These are phyloP conservation scores for Chrysanthemum makinoi DNA, from an alignment of 129 eudicot genomes.

Conservation along the genomic window DNA sequence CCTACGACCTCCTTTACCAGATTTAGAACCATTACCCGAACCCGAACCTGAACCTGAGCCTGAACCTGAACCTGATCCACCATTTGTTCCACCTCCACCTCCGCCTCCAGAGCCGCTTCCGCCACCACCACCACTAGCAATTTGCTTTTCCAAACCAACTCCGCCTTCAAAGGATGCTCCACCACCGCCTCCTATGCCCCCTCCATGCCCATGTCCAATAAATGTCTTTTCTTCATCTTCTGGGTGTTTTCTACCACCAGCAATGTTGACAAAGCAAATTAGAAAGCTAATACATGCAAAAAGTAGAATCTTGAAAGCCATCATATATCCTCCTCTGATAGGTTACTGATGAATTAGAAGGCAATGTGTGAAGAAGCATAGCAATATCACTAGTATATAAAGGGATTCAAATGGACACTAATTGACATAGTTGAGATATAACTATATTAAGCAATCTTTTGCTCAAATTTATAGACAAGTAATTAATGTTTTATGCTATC, in stretches of 20 bases:
- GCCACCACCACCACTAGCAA: not conserved
- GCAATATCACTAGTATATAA: not conserved
- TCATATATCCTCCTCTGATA: conserved; percentile 8
- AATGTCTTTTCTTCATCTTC: conserved; percentile 11
- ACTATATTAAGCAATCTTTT: no score
- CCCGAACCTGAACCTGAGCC: not conserved
- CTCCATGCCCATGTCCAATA: conserved; percentile 3
- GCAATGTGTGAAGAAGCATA: conserved; percentile 25
- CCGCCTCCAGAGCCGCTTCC: not conserved
- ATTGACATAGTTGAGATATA: no score
- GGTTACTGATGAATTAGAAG: conserved; percentile 16
- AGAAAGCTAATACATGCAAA: conserved; percentile 23
- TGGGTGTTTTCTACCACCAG: conserved; percentile 18
- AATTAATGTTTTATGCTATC: no score
- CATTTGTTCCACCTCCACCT: not conserved
- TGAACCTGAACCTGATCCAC: not conserved
- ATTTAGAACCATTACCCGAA: no score
- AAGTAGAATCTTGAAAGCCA: conserved; percentile 24
- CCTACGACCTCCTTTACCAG: no score
- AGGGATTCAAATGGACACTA: no score
- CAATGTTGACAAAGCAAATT: conserved; percentile 18
- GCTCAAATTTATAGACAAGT: no score
- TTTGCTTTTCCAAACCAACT: not conserved
- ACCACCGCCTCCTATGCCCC: conserved; percentile 19
- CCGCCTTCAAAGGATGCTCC: conserved; percentile 19